Conservation (phyloP, 2,329 filamentous ascomycete genomes). For the Trichoderma sp. region DNA sequence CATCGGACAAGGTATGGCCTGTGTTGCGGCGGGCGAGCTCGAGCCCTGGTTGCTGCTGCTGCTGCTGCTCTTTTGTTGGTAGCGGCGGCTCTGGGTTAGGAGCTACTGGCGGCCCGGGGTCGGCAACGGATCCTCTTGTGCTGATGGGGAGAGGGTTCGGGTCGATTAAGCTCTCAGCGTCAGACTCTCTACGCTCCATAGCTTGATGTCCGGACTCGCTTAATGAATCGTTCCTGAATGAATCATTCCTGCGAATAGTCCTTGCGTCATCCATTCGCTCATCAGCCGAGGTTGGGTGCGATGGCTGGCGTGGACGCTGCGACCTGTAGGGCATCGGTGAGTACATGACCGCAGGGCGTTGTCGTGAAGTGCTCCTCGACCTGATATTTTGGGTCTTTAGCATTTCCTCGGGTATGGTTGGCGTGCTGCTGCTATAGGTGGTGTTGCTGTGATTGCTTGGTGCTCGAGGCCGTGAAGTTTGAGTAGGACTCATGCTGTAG, state of each 20-base stretch:
- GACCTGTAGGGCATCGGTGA: conserved; percentile 13
- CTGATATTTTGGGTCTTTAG: neutral
- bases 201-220: neutral
- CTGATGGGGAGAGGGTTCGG: conserved; percentile 7
- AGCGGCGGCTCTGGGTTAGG: neutral
- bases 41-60: neutral
- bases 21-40: conserved; percentile 2
- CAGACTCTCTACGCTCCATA: neutral
- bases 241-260: neutral
- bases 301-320: conserved; percentile 4
- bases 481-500: conserved; percentile 17
- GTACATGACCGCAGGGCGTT: conserved; percentile 7
- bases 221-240: neutral
- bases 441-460: conserved; percentile 13
- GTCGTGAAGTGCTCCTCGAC: conserved; percentile 16
- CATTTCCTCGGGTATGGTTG: conserved; percentile 24
- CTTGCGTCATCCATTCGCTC: neutral
- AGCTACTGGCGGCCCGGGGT: neutral
- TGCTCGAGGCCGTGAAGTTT: conserved; percentile 12
- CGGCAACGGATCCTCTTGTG: neutral
- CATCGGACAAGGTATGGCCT: neutral
- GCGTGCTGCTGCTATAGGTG: conserved; percentile 6
- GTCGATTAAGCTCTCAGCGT: conserved; percentile 18
- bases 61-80: neutral
- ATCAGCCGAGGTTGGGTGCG: neutral